phyloP scores from a whole-genome alignment of 129 eudicot genomes.

The Flaveria robusta region DNA sequence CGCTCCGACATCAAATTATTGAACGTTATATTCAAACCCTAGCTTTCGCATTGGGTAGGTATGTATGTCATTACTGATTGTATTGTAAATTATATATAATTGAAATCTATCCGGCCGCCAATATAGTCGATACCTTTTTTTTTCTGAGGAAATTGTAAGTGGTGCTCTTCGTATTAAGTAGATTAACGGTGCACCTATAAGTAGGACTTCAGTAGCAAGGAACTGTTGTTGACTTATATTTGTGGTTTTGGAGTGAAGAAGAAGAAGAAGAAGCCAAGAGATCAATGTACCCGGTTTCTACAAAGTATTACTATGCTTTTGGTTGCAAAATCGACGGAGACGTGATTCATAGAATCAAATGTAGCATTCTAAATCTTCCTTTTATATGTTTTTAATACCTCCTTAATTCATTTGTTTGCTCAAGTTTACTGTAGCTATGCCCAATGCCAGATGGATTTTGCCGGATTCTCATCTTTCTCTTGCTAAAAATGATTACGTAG shows the following conservation, averaged over 20 bases:
- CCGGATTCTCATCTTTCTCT: conserved; percentile 46
- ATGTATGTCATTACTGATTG: conserved; percentile 5
- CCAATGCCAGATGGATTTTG: conserved; percentile 52
- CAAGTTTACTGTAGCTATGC: conserved; percentile 37
- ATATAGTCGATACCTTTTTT: too few species aligned
- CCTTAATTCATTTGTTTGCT: not conserved
- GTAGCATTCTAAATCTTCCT: conserved; percentile 11
- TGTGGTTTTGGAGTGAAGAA: conserved; percentile 33
- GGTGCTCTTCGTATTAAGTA: too few species aligned
- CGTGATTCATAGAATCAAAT: conserved; percentile 39
- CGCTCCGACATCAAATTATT: conserved; percentile 42
- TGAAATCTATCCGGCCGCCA: too few species aligned
- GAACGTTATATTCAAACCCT: conserved; percentile 47
- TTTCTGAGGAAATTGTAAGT: too few species aligned
- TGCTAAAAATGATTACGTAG: conserved; percentile 45
- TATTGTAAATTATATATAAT: not conserved
- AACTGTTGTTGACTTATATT: not conserved
- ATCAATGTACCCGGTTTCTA: conserved; percentile 50
- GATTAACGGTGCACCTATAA: not conserved
- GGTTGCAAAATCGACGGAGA: conserved; percentile 38
- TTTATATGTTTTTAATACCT: not conserved
- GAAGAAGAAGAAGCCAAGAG: conserved; percentile 53
- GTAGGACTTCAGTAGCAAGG: not conserved
- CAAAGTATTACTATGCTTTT: conserved; percentile 51
- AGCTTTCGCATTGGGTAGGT: conserved; percentile 58